These are phyloP conservation scores for Talaromyces sp. DNA, from an alignment of 2,329 filamentous ascomycete genomes.

Conservation along the genomic window DNA sequence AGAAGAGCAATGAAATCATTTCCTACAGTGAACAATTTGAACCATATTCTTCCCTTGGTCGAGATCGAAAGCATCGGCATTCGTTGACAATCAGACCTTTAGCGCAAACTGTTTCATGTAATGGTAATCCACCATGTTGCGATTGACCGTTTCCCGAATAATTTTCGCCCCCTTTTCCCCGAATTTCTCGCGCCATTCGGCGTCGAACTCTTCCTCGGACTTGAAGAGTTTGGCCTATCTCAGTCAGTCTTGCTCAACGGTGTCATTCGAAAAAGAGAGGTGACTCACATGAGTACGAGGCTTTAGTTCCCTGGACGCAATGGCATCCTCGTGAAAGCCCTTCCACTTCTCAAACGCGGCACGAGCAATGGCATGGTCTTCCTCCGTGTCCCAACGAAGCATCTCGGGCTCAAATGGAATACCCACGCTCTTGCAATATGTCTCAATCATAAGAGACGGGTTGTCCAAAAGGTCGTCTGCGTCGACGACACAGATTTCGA, in stretches of 20 bases:
- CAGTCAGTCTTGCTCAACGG: neutral
- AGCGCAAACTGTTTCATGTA: constrained; percentile 66
- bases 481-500: constrained; percentile 81
- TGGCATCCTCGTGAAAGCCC: constrained; percentile 94
- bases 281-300: constrained; percentile 51
- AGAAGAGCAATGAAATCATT: neutral
- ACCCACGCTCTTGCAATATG: constrained; percentile 79
- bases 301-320: constrained; percentile 74
- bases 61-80: neutral
- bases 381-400: constrained; percentile 79
- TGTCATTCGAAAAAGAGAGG: neutral
- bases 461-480: constrained; percentile 91
- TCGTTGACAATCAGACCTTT: constrained; percentile 41
- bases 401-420: constrained; percentile 73
- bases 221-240: constrained; percentile 36
- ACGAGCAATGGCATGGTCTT: constrained; percentile 66
- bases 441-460: constrained; percentile 70
- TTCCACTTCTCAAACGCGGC: constrained; percentile 93
- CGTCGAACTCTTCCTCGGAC: constrained; percentile 56
- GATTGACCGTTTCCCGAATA: constrained; percentile 59
- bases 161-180: constrained; percentile 59
- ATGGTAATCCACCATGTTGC: constrained; percentile 60
- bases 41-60: neutral
- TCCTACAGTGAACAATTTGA: neutral
- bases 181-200: constrained; percentile 62